phyloP scores from a whole-genome alignment of 2,329 filamentous ascomycete genomes.

The Dothideomycetes sp. region DNA sequence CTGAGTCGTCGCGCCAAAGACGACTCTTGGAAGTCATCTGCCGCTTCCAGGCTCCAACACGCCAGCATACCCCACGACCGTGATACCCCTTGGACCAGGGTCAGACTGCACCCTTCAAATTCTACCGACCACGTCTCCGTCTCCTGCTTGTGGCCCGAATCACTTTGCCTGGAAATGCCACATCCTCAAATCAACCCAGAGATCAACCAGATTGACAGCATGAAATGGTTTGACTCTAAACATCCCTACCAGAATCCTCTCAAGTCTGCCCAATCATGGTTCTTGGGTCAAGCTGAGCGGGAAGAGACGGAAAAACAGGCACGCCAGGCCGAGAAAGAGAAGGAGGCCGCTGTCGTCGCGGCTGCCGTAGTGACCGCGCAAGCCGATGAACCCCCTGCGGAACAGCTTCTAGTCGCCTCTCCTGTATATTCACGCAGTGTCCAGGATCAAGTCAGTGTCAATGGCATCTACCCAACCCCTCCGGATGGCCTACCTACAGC shows the following conservation, averaged over 20 bases:
- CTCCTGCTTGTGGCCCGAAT: constrained; percentile 5
- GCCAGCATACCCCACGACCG: constrained; percentile 1
- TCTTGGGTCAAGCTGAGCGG: constrained; percentile 11
- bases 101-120: background rate
- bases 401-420: constrained; percentile 35
- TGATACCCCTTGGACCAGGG: constrained; percentile 1
- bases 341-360: constrained; percentile 23
- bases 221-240: constrained; percentile 6
- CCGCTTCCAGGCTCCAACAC: background rate
- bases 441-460: constrained; percentile 33
- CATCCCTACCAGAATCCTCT: constrained; percentile 13
- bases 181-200: background rate
- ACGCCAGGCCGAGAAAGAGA: constrained; percentile 35
- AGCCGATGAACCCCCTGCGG: background rate
- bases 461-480: constrained; percentile 59
- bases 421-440: constrained; percentile 14
- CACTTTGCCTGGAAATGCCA: constrained; percentile 3
- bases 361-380: background rate
- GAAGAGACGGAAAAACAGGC: constrained; percentile 32
- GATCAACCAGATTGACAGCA: background rate
- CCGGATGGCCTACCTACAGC: constrained; percentile 51
- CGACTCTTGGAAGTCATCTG: constrained; percentile 3
- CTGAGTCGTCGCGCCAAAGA: constrained; percentile 8
- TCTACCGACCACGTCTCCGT: background rate
- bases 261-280: constrained; percentile 12